Percentiles rank a stretch among this genome's conserved stretches.
phyloP scores from a whole-genome alignment of 1,284 basidiomycete genomes.

The Pseudozyma sp. region DNA sequence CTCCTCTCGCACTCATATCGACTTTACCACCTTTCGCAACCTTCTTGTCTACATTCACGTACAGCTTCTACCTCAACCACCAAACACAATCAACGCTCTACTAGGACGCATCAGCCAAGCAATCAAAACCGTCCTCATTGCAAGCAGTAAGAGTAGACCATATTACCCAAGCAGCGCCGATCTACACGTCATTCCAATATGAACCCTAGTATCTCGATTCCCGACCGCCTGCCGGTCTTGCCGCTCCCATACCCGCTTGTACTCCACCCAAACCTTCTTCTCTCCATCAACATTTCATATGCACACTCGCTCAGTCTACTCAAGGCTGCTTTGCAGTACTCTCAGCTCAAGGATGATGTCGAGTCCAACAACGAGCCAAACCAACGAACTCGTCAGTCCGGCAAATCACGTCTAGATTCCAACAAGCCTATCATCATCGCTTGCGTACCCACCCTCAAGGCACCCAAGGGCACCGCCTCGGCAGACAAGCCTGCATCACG shows the following conservation, averaged over 20 bases:
- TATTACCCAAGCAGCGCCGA: no score
- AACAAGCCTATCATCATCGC: constrained; percentile 60
- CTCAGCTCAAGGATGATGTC: constrained; percentile 33
- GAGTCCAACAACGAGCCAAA: constrained; percentile 35
- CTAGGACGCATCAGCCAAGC: no score
- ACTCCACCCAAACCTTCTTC: constrained; percentile 65
- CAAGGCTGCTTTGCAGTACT: constrained; percentile 63
- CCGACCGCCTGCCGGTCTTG: constrained; percentile 60
- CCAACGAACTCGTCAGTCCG: constrained; percentile 16
- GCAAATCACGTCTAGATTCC: constrained; percentile 35
- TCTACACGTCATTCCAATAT: constrained; percentile 4
- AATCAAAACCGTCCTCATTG: no score
- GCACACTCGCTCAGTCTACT: constrained; percentile 64
- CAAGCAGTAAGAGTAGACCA: no score
- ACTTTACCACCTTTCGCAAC: no score
- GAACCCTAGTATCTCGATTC: constrained; percentile 55
- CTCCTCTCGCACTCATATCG: no score
- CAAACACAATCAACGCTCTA: no score
- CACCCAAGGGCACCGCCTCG: constrained; percentile 50
- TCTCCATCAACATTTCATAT: constrained; percentile 64
- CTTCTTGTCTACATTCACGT: no score
- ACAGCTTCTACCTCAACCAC: no score
- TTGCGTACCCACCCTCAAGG: constrained; percentile 57
- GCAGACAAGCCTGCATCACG: constrained; percentile 40
- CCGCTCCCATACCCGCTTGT: constrained; percentile 65